Evolutionary conservation across 2,329 filamentous ascomycete genomes (phyloP).

Genomic region (Pestalotiopsis sp.): DNA sequence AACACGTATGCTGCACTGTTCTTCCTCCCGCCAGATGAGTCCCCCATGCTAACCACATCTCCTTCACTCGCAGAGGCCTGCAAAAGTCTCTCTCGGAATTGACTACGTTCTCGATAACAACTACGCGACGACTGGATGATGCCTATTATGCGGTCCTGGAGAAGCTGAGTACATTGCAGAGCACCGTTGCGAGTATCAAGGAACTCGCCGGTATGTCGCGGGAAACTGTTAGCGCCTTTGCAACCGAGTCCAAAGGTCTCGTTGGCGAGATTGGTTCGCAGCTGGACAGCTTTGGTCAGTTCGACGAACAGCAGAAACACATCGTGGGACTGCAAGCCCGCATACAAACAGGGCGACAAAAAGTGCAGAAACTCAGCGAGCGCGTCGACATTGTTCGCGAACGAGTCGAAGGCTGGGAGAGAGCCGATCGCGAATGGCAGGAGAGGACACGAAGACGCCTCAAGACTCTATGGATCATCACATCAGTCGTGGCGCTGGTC

Average conservation of each 20-base stretch:
- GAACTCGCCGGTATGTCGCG: slow-evolving; percentile 67
- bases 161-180: slow-evolving; percentile 65
- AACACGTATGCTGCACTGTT: slow-evolving; percentile 39
- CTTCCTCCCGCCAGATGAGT: not conserved
- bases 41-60: not conserved
- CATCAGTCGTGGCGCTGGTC: slow-evolving; percentile 50
- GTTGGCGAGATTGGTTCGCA: slow-evolving; percentile 62
- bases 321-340: slow-evolving; percentile 65
- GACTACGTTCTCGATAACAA: slow-evolving; percentile 60
- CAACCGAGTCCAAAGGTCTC: slow-evolving; percentile 60
- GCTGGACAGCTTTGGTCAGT: slow-evolving; percentile 62
- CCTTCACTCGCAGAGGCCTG: slow-evolving; percentile 44
- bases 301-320: slow-evolving; percentile 65
- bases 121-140: slow-evolving; percentile 70
- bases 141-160: slow-evolving; percentile 76
- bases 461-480: slow-evolving; percentile 65
- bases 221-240: slow-evolving; percentile 61
- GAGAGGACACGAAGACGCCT: slow-evolving; percentile 67
- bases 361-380: slow-evolving; percentile 60
- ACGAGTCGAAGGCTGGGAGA: slow-evolving; percentile 69
- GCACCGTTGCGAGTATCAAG: slow-evolving; percentile 65
- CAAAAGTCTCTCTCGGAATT: slow-evolving; percentile 57
- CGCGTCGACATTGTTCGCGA: slow-evolving; percentile 66
- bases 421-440: slow-evolving; percentile 68
- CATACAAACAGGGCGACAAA: slow-evolving; percentile 61